phyloP scores from a whole-genome alignment of 169 alveolate species.

The Plasmodium vinckei region DNA sequence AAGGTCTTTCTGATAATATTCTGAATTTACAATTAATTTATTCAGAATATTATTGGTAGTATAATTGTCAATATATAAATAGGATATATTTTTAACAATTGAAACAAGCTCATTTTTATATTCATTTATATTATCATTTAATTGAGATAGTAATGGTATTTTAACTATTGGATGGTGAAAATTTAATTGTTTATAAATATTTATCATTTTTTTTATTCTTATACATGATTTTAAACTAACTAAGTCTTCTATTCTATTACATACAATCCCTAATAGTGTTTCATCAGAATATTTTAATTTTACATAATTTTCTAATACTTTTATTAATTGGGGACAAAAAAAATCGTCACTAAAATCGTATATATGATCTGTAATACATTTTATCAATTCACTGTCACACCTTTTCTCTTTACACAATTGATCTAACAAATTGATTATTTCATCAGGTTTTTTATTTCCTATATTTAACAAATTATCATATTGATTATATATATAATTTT shows the following conservation, averaged over 20 bases:
- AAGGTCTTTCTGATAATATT: constrained; percentile 48
- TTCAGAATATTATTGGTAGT: constrained; percentile 31
- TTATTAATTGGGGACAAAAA: constrained; percentile 57
- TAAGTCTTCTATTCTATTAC: constrained; percentile 38
- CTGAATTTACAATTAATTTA: constrained; percentile 31
- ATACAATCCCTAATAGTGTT: constrained; percentile 49
- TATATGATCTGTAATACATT: constrained; percentile 46
- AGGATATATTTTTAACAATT: constrained; percentile 45
- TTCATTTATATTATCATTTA: constrained; percentile 51
- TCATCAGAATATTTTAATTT: constrained; percentile 73
- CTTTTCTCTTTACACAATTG: constrained; percentile 2
- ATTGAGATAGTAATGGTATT: constrained; percentile 11
- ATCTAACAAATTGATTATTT: constrained; percentile 29
- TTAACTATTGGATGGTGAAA: constrained; percentile 63
- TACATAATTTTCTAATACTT: constrained; percentile 51
- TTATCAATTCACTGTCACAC: constrained; percentile 41
- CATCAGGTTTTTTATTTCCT: constrained; percentile 62
- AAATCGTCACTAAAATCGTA: constrained; percentile 62
- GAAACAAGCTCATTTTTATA: constrained; percentile 48
- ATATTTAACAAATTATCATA: constrained; percentile 35
- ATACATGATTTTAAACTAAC: constrained; percentile 33
- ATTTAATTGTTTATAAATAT: constrained; percentile 63
- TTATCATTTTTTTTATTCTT: constrained; percentile 48
- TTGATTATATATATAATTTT: constrained; percentile 22
- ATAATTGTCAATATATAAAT: constrained; percentile 29